These are phyloP conservation scores for Candida gigantensis DNA, from an alignment of 1,139 yeast species.

Conservation along the genomic window DNA sequence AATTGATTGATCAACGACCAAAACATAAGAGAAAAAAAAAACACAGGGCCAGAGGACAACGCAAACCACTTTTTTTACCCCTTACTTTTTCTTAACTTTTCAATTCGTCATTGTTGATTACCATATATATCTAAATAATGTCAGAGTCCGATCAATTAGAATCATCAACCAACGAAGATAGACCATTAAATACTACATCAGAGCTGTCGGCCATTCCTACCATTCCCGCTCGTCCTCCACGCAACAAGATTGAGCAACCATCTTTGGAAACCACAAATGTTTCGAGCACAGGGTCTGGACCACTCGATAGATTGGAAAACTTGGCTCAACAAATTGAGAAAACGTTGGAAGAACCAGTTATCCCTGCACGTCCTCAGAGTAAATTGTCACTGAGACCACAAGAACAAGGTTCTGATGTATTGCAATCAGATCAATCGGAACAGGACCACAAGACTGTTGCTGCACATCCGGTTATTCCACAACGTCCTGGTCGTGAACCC, in stretches of 20 bases:
- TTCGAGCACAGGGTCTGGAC: background rate
- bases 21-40: no score
- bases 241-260: background rate
- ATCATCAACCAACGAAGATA: background rate
- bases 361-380: conserved; percentile 8
- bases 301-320: background rate
- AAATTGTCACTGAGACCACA: background rate
- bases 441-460: no score
- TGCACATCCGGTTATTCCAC: conserved; percentile 4
- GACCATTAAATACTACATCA: background rate
- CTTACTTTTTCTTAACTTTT: no score
- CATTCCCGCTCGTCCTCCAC: conserved; percentile 6
- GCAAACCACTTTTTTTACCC: no score
- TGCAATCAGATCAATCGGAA: no score
- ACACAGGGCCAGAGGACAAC: no score
- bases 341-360: conserved; percentile 1
- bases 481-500: conserved; percentile 2
- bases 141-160: background rate
- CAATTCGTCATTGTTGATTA: no score
- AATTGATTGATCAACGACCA: no score
- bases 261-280: background rate
- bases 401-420: background rate
- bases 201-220: background rate
- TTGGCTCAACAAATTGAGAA: background rate
- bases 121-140: background rate